These are phyloP conservation scores for Lasiodiplodia theobromae DNA, from an alignment of 2,329 filamentous ascomycete species.

Conservation along the genomic window DNA sequence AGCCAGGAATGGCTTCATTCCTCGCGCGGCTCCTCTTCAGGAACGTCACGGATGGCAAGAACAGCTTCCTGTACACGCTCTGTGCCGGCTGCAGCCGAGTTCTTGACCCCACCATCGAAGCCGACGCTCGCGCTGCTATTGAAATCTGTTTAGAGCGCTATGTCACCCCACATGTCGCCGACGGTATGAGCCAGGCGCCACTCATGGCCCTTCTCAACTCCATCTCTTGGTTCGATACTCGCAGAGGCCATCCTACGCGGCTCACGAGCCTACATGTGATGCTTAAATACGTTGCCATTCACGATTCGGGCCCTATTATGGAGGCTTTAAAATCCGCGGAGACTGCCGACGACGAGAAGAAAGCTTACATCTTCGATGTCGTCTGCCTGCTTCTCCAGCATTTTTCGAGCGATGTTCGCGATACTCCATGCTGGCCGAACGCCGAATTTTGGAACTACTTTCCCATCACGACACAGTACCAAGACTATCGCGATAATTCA, in stretches of 20 bases:
- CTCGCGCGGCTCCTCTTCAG: background rate
- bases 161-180: background rate
- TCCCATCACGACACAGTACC: background rate
- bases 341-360: background rate
- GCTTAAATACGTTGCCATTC: background rate
- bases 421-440: background rate
- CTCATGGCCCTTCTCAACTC: background rate
- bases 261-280: background rate
- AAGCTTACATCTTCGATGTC: background rate
- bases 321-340: background rate
- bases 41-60: background rate
- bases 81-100: background rate
- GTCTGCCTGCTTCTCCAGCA: conserved; percentile 10
- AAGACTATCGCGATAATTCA: background rate
- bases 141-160: background rate
- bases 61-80: background rate
- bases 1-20: background rate
- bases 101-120: background rate
- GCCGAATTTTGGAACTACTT: background rate
- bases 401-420: background rate
- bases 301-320: background rate
- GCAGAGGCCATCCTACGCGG: background rate
- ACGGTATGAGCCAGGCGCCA: background rate
- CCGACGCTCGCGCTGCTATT: background rate
- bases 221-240: background rate